A percentile compares a stretch with the other conserved stretches of the same genome.
Conservation (phyloP, 495 filamentous ascomycete genomes). For the Parachaetomium inaequale region DNA sequence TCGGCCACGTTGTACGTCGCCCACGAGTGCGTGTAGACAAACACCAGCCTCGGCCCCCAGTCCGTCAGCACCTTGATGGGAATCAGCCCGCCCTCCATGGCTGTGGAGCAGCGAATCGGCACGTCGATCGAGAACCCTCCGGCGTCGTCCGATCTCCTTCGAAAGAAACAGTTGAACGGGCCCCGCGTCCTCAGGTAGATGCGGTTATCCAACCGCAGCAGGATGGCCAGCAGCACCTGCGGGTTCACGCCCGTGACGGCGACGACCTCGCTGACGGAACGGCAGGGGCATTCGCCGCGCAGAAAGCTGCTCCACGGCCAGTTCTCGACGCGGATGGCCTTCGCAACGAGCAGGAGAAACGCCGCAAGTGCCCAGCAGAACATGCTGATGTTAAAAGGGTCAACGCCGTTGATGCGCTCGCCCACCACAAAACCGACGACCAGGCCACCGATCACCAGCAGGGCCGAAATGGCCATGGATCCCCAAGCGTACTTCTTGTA, state of each 20-base stretch:
- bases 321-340: slow-evolving; percentile 31
- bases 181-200: slow-evolving; percentile 26
- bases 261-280: slow-evolving; percentile 30
- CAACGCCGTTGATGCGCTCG: slow-evolving; percentile 29
- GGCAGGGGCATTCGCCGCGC: slow-evolving; percentile 25
- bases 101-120: slow-evolving; percentile 23
- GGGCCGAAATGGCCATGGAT: not conserved
- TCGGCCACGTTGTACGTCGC: too few species aligned
- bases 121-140: slow-evolving; percentile 35
- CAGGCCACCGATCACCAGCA: slow-evolving; percentile 13
- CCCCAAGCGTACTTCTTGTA: slow-evolving; percentile 1
- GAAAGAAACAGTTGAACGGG: slow-evolving; percentile 31
- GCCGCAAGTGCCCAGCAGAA: slow-evolving; percentile 35
- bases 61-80: slow-evolving; percentile 25
- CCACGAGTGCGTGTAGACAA: too few species aligned
- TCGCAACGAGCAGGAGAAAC: slow-evolving; percentile 31
- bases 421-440: slow-evolving; percentile 26
- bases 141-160: slow-evolving; percentile 15
- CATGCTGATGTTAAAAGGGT: slow-evolving; percentile 38
- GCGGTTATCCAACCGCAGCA: slow-evolving; percentile 27
- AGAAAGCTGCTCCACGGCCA: slow-evolving; percentile 40
- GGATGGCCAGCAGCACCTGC: slow-evolving; percentile 31
- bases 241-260: slow-evolving; percentile 30
- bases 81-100: slow-evolving; percentile 29
- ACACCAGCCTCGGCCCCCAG: not conserved